phyloP scores from a whole-genome alignment of 805 yeast species.

The Babjeviella inositovora region DNA sequence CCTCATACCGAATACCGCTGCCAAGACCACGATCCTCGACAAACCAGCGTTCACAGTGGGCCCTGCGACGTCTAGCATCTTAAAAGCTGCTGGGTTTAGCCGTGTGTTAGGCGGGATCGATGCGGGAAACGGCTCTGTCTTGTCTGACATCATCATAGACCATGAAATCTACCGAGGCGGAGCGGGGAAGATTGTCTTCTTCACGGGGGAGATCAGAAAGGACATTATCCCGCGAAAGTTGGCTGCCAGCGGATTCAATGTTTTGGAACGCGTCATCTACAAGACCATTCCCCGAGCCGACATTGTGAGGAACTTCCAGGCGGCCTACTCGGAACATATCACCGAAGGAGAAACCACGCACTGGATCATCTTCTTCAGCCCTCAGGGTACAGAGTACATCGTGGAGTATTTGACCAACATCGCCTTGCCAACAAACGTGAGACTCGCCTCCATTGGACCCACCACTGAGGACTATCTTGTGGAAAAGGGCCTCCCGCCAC shows the following conservation, averaged over 20 bases:
- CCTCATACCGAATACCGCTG: slow-evolving; percentile 4
- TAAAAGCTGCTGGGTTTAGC: slow-evolving; percentile 45
- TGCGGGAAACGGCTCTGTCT: slow-evolving; percentile 68
- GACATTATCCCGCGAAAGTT: slow-evolving; percentile 66
- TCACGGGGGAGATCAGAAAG: slow-evolving; percentile 77
- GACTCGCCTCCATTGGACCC: slow-evolving; percentile 82
- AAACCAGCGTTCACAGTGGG: slow-evolving; percentile 79
- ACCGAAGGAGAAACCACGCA: slow-evolving; percentile 7
- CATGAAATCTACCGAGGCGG: slow-evolving; percentile 9
- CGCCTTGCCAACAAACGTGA: slow-evolving; percentile 7
- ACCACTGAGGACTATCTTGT: slow-evolving; percentile 59
- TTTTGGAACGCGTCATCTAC: slow-evolving; percentile 53
- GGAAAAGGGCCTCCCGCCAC: slow-evolving; percentile 34
- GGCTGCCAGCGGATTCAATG: slow-evolving; percentile 17
- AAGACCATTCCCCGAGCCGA: slow-evolving; percentile 39
- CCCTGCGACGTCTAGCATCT: slow-evolving; percentile 61
- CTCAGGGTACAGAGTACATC: slow-evolving; percentile 67
- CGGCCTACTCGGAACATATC: slow-evolving; percentile 2
- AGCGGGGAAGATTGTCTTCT: slow-evolving; percentile 35
- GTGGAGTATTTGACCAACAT: slow-evolving; percentile 22
- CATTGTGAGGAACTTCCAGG: slow-evolving; percentile 19
- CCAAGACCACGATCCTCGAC: slow-evolving; percentile 12
- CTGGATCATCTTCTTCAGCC: slow-evolving; percentile 85
- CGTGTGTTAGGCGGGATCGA: slow-evolving; percentile 55
- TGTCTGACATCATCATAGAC: slow-evolving; percentile 45